These are phyloP conservation scores for Metarhizium robertsii DNA, from an alignment of 2,329 filamentous ascomycete species.

Conservation along the genomic window DNA sequence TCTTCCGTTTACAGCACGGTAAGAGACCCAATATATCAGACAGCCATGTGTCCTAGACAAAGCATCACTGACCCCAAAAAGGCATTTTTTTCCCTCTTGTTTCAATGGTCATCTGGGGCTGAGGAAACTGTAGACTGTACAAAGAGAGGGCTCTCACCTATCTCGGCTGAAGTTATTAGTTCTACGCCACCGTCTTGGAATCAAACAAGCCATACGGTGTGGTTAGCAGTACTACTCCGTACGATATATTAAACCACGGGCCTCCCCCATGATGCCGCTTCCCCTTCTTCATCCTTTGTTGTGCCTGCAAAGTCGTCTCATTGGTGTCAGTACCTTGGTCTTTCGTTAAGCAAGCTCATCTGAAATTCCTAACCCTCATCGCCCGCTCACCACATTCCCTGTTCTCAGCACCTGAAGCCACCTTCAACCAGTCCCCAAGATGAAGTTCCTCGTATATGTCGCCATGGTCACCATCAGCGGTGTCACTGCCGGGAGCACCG, in stretches of 20 bases:
- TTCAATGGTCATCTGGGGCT: neutral
- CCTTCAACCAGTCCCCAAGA: slow-evolving; percentile 17
- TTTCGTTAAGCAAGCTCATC: neutral
- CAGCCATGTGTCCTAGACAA: neutral
- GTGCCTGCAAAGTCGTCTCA: neutral
- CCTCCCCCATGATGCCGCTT: neutral
- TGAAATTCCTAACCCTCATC: no score
- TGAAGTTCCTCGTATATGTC: slow-evolving; percentile 36
- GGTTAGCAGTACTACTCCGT: no score
- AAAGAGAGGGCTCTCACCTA: neutral
- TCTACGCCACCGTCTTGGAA: slow-evolving; percentile 3
- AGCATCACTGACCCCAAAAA: neutral
- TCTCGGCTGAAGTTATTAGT: neutral
- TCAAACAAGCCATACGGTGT: no score
- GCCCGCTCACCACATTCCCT: no score
- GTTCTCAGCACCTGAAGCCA: no score
- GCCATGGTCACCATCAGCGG: slow-evolving; percentile 28
- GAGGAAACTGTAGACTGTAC: neutral
- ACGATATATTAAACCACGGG: slow-evolving; percentile 1
- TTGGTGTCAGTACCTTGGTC: neutral
- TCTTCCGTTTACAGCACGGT: no score
- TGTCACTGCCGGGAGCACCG: slow-evolving; percentile 14
- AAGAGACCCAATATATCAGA: no score
- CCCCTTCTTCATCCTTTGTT: neutral
- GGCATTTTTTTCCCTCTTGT: neutral